Evolutionary conservation across 192 early-diverging fungal genomes (phyloP), one percentile per base, ranked within the genome.

Genomic region (Entophlyctis helioformis): DNA sequence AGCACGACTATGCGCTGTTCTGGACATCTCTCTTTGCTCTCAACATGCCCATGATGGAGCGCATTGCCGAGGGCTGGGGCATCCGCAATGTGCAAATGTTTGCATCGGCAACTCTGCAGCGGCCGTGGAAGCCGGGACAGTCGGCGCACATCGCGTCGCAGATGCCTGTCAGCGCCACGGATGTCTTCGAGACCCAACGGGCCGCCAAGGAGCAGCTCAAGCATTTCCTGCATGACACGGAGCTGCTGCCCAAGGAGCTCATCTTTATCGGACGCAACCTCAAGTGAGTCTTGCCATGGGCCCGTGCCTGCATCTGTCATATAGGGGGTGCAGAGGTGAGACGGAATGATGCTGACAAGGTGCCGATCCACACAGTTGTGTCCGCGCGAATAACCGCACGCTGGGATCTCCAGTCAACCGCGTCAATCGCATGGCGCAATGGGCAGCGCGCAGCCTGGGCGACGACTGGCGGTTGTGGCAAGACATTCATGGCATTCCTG

Each of bases 201-300:
- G 69, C 73, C 35, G 62, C 85, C 36, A 90, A 93, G 63, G 65
- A 78, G 15, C 63, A 76, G 4, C 71, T 85, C 2, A 68, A 77
- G 27, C 54, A 80, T 1, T 89, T 90, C 24, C 59, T 96, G 36
- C 56, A 57, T 23, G 69, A 86, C 34, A 74, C 83, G 31, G 72
- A 76, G 32, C 53, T 60, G 4, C 54, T 96, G 32, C 92, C 92
- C 27, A 81, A 79, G 27, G 92, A 91, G 60, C 63, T 96, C 8
- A 87, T 96, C 27, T 93, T 96, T 56, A 63, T 96, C 19, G 79
- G 79, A 9, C 64, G 89, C 28, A 93, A 93, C 49, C 82, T 92
- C 77, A 87, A 89, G 46, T 81, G 83, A 33, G 78, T 82, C 31
- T 68, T 3, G 9, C 31, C 41, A 26, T 28, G 16, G 1, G 40